Conservation (phyloP, 768 basidiomycete genomes). For the Saitozyma sp. region DNA sequence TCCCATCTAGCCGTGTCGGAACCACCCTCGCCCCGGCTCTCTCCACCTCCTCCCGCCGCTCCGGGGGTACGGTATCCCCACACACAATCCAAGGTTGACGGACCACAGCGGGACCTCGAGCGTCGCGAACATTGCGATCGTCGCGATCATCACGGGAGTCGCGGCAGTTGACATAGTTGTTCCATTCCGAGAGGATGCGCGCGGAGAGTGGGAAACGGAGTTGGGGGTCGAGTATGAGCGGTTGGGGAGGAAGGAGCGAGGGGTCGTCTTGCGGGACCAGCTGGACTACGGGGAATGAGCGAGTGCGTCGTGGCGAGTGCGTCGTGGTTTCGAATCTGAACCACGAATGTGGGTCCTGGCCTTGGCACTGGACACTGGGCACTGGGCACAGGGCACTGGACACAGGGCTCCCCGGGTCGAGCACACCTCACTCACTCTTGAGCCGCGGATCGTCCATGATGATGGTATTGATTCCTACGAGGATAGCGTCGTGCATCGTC, state of each 20-base stretch:
- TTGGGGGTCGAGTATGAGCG: conserved; percentile 76
- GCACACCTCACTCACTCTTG: conserved; percentile 62
- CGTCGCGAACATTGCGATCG: too few species aligned
- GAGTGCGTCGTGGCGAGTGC: too few species aligned
- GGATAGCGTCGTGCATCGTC: conserved; percentile 85
- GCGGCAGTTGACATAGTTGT: conserved; percentile 58
- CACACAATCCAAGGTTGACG: conserved; percentile 74
- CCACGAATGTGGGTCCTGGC: too few species aligned
- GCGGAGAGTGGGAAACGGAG: conserved; percentile 64
- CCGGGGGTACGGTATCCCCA: conserved; percentile 45
- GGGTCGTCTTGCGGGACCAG: conserved; percentile 37
- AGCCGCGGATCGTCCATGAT: conserved; percentile 90
- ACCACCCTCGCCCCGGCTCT: conserved; percentile 69
- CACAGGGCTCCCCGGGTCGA: background rate
- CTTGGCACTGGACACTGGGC: too few species aligned
- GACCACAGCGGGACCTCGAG: conserved; percentile 55
- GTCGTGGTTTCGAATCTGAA: too few species aligned
- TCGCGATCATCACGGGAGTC: conserved; percentile 22
- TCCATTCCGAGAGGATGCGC: conserved; percentile 62
- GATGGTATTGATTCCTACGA: conserved; percentile 86
- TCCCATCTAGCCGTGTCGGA: conserved; percentile 54
- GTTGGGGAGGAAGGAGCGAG: conserved; percentile 58
- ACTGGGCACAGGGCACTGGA: background rate
- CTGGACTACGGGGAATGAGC: conserved; percentile 46
- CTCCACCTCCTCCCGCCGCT: conserved; percentile 58